A percentile compares a stretch with the other conserved stretches of the same genome.
phyloP scores from a whole-genome alignment of 495 filamentous ascomycete genomes.

The Aspergillus sparsus region DNA sequence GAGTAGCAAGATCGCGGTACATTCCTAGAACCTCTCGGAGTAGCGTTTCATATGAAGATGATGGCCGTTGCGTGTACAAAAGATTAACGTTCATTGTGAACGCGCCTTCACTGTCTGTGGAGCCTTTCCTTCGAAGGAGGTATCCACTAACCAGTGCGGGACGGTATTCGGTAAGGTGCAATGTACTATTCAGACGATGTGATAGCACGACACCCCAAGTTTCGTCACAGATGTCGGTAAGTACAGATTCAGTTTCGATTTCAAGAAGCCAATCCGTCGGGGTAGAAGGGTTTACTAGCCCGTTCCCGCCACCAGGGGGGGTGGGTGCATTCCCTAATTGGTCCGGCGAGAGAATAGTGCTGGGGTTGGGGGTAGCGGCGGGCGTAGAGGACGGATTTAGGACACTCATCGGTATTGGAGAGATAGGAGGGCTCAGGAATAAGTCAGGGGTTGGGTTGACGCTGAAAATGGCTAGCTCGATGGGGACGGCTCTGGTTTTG shows the following conservation, averaged over 20 bases:
- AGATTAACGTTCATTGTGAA: conserved; percentile 67
- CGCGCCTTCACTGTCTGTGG: conserved; percentile 60
- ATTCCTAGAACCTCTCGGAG: conserved; percentile 72
- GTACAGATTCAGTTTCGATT: conserved; percentile 68
- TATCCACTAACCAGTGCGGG: conserved; percentile 71
- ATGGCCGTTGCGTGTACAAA: conserved; percentile 54
- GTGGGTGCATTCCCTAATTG: conserved; percentile 42
- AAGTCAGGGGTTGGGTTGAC: conserved; percentile 68
- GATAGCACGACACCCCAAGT: conserved; percentile 75
- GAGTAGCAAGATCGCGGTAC: conserved; percentile 72
- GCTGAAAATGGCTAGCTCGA: conserved; percentile 61
- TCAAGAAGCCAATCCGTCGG: conserved; percentile 56
- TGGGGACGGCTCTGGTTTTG: conserved; percentile 46
- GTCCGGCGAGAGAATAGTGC: conserved; percentile 47
- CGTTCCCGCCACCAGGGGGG: conserved; percentile 28
- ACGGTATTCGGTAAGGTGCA: conserved; percentile 61
- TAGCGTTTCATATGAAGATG: conserved; percentile 54
- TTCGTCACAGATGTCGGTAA: conserved; percentile 77
- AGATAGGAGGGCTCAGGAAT: conserved; percentile 48
- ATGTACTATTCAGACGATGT: conserved; percentile 69
- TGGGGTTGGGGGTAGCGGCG: conserved; percentile 51
- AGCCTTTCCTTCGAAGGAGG: conserved; percentile 71
- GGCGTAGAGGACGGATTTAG: conserved; percentile 44
- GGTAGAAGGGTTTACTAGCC: conserved; percentile 53
- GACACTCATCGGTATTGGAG: conserved; percentile 34